Evolutionary conservation across 208 protist genomes (phyloP), one percentile per base, ranked within the genome.

Genomic region (Trypanosoma melophagium): DNA sequence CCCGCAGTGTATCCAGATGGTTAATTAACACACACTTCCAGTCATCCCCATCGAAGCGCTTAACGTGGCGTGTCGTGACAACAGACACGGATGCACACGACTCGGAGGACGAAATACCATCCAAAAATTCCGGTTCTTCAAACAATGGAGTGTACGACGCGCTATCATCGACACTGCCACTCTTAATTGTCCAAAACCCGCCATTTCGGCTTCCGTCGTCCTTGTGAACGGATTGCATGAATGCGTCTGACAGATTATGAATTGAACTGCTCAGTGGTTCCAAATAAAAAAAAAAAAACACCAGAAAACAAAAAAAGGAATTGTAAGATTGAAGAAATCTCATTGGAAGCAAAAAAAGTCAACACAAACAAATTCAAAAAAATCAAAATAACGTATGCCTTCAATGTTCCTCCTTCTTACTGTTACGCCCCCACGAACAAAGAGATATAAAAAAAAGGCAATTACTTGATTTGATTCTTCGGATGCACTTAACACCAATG

Each of bases 21-120:
- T 68, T 65, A 0, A 73, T 54, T 5, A 94, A 60, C 35, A 94
- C 66, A 38, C 66, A 66, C 47, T 81, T 80, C 85, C 88, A 94
- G 70, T 78, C 71, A 60, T 90, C 83, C 31, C 88, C 88, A n/a
- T 94, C 83, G 40, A 94, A 94, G 59, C 86, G 87, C 31, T 81
- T 83, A 0, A 72, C 78, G n/a, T 89, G 73, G 28, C 68, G 76
- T 8, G 74, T 85, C 16, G 50, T 66, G 9, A 72, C 19, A 42
- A 64, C 7, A 21, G 21, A 10, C 7, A 47, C 3, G 5, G 35
- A 64, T 8, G 28, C 12, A 5, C 28, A 60, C 24, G 67, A 72
- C 7, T 24, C 7, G 10, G 67, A 67, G n/a, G 61, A 72, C 24
- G 67, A 72, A 10, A 72, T 72, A 13, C 67, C 67, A 44, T 66